Evolutionary conservation across 192 early-diverging fungal genomes (phyloP).

Genomic region (Gonapodya sp.): DNA sequence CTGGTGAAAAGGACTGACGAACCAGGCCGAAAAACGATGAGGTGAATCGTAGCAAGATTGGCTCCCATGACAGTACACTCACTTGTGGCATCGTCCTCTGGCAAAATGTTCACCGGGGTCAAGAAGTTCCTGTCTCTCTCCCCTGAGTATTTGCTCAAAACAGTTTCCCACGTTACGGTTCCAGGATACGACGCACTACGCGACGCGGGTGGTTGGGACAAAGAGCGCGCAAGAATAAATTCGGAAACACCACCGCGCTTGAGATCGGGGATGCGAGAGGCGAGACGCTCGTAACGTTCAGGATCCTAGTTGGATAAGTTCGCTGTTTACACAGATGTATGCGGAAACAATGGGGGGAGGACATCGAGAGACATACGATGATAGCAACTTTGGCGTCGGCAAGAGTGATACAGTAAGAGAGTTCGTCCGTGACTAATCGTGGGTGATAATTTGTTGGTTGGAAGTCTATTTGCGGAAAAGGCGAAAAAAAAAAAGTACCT

Average conservation of each 20-base stretch:
- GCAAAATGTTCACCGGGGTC: background rate
- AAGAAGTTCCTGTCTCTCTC: background rate
- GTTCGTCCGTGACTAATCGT: background rate
- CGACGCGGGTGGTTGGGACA: background rate
- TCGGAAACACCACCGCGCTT: conserved; percentile 8
- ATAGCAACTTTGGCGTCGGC: conserved; percentile 10
- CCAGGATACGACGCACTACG: background rate
- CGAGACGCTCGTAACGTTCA: conserved; percentile 1
- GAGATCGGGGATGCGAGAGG: background rate
- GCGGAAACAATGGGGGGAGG: too few relatives aligned
- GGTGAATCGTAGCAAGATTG: too few relatives aligned
- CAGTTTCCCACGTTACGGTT: background rate
- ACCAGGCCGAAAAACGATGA: too few relatives aligned
- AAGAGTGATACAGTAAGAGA: conserved; percentile 9
- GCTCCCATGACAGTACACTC: conserved; percentile 1
- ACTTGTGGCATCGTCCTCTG: background rate
- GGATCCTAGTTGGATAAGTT: too few relatives aligned
- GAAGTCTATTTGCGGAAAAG: background rate
- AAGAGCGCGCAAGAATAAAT: conserved; percentile 7
- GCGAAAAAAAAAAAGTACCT: background rate
- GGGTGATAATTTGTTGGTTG: background rate
- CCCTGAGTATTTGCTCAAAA: background rate
- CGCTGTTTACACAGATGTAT: too few relatives aligned
- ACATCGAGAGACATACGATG: background rate
- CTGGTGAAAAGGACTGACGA: conserved; percentile 2